These are phyloP conservation scores for Uronychia binucleata DNA, from an alignment of 73 alveolate species.

Conservation along the genomic window DNA sequence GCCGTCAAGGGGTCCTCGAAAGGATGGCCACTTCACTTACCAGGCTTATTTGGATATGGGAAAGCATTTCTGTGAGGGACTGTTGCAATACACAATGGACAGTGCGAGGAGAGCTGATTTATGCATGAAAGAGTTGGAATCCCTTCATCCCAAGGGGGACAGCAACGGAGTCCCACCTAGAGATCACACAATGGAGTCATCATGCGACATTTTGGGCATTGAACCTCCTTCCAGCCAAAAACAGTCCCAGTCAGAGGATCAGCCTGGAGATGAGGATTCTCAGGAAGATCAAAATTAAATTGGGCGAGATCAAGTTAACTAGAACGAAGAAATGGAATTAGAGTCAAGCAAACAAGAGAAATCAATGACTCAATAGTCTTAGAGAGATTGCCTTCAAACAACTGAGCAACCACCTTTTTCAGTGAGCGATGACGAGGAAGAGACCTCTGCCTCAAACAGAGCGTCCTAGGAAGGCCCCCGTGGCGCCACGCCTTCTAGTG, in stretches of 20 bases:
- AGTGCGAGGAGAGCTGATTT: neutral
- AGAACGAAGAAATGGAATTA: neutral
- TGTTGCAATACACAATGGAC: slow-evolving; percentile 4
- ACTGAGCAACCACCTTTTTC: neutral
- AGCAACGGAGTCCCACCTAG: neutral
- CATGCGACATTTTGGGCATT: neutral
- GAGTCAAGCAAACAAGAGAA: neutral
- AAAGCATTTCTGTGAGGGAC: slow-evolving; percentile 33
- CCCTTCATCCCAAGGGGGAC: neutral
- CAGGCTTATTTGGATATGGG: slow-evolving; percentile 44
- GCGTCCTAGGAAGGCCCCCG: neutral
- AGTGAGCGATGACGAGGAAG: neutral
- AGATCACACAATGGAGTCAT: neutral
- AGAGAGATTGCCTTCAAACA: neutral
- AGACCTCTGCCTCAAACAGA: neutral
- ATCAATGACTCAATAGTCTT: neutral
- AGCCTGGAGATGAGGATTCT: neutral
- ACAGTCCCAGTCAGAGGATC: neutral
- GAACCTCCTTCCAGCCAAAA: neutral
- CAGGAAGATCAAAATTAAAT: too few species aligned
- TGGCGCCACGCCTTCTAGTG: neutral
- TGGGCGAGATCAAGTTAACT: neutral
- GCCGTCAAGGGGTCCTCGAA: slow-evolving; percentile 28
- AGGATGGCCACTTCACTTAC: slow-evolving; percentile 21
- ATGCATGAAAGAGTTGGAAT: neutral